These are phyloP conservation scores for Lichtheimia ramosa DNA, from an alignment of 371 early-diverging fungal species.

Conservation along the genomic window DNA sequence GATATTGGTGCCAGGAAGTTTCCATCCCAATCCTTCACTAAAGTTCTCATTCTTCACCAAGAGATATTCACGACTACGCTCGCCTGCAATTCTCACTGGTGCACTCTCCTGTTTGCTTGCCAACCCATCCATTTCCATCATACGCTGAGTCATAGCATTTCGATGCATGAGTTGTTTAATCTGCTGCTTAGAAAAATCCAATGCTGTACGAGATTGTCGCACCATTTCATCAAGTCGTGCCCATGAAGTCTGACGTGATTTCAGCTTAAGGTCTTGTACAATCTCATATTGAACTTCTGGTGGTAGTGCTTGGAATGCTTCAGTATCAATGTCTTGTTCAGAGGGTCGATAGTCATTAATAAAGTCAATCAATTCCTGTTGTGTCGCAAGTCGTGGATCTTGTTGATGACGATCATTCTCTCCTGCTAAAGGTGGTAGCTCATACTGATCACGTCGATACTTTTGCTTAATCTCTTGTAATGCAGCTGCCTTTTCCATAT, in stretches of 20 bases:
- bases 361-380: slow-evolving; percentile 61
- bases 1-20: slow-evolving; percentile 39
- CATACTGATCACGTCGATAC: slow-evolving; percentile 72
- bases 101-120: slow-evolving; percentile 21
- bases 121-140: slow-evolving; percentile 61
- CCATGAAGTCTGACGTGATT: slow-evolving; percentile 81
- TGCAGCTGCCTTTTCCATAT: slow-evolving; percentile 29
- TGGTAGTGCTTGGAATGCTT: slow-evolving; percentile 76
- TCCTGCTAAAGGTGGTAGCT: slow-evolving; percentile 52
- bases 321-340: slow-evolving; percentile 75
- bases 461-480: slow-evolving; percentile 31
- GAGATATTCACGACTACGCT: slow-evolving; percentile 79
- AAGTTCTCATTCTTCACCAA: slow-evolving; percentile 80
- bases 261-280: slow-evolving; percentile 79
- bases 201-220: slow-evolving; percentile 61
- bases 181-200: slow-evolving; percentile 91
- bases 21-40: slow-evolving; percentile 70
- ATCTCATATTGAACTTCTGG: slow-evolving; percentile 89
- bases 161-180: slow-evolving; percentile 83
- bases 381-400: slow-evolving; percentile 70
- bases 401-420: slow-evolving; percentile 2
- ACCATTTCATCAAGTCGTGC: slow-evolving; percentile 77
- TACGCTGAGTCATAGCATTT: slow-evolving; percentile 83
- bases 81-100: slow-evolving; percentile 75
- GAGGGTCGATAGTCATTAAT: slow-evolving; percentile 55